phyloP scores from a whole-genome alignment of 371 early-diverging fungal genomes.

The Encephalitozoon hellem region DNA sequence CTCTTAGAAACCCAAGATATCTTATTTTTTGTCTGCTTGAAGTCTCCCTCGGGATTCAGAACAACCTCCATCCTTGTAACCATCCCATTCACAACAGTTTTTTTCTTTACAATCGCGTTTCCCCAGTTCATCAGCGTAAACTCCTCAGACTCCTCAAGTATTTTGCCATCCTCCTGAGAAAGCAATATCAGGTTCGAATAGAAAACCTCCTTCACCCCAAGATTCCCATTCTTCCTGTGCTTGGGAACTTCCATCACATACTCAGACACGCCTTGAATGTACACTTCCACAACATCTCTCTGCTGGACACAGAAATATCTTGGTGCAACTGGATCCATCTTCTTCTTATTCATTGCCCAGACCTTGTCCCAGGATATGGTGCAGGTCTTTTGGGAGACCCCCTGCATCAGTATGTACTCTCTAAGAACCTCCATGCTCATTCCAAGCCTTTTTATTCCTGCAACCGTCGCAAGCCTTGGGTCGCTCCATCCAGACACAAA shows the following conservation, averaged over 20 bases:
- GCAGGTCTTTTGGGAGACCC: conserved; percentile 84
- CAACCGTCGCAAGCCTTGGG: conserved; percentile 95
- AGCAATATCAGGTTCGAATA: conserved; percentile 71
- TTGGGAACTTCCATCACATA: conserved; percentile 59
- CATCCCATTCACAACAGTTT: conserved; percentile 63
- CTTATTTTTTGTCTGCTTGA: conserved; percentile 95
- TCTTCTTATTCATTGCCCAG: conserved; percentile 94
- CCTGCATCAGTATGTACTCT: conserved; percentile 94
- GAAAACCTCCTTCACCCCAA: conserved; percentile 76
- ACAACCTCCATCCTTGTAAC: conserved; percentile 63
- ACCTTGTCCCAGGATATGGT: conserved; percentile 98
- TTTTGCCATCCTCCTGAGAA: conserved; percentile 76
- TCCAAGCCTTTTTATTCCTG: conserved; percentile 92
- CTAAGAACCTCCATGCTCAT: conserved; percentile 91
- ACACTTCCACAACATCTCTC: conserved; percentile 58
- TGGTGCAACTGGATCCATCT: conserved; percentile 84
- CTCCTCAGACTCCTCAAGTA: conserved; percentile 75
- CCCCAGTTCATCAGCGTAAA: conserved; percentile 98
- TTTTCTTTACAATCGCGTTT: conserved; percentile 74
- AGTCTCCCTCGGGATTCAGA: conserved; percentile 82
- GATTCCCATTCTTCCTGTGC: conserved; percentile 71
- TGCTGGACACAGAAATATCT: conserved; percentile 73
- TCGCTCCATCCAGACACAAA: conserved; percentile 95
- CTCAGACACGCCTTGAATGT: neutral
- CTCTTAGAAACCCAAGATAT: conserved; percentile 78